These are phyloP conservation scores for Thelonectria blattea DNA, from an alignment of 2,329 filamentous ascomycete species.

Conservation along the genomic window DNA sequence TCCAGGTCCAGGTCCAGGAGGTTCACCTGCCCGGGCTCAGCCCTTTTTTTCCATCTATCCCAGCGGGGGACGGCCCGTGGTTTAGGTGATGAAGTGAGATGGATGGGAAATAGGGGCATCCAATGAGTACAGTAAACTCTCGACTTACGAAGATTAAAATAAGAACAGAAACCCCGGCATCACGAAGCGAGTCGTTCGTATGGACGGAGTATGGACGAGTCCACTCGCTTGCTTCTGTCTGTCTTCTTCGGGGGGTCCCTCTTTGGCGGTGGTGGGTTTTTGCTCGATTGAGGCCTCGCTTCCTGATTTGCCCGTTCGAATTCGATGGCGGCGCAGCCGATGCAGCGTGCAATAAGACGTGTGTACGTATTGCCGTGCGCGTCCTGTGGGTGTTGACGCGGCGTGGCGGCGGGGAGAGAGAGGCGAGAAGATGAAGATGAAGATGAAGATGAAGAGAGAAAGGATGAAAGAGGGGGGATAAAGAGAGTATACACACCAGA, in stretches of 20 bases:
- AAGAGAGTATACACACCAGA: neutral
- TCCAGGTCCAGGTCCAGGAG: too few relatives aligned
- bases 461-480: neutral
- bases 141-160: neutral
- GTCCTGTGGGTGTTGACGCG: constrained; percentile 7
- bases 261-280: constrained; percentile 4
- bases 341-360: constrained; percentile 2
- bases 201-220: neutral
- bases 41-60: neutral
- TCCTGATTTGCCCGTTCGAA: constrained; percentile 12
- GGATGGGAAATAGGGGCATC: constrained; percentile 1
- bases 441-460: neutral
- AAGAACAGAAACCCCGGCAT: neutral
- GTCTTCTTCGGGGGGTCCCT: neutral
- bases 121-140: neutral
- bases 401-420: neutral
- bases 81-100: neutral
- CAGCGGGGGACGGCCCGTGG: neutral
- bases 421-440: neutral
- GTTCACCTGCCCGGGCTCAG: constrained; percentile 8
- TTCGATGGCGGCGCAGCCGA: constrained; percentile 10
- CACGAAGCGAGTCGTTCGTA: neutral
- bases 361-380: constrained; percentile 1
- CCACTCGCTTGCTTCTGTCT: neutral
- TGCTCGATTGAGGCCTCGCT: neutral